Evolutionary conservation across 257 asterid genomes (phyloP).

Genomic region (Gardenia jasminoides): DNA sequence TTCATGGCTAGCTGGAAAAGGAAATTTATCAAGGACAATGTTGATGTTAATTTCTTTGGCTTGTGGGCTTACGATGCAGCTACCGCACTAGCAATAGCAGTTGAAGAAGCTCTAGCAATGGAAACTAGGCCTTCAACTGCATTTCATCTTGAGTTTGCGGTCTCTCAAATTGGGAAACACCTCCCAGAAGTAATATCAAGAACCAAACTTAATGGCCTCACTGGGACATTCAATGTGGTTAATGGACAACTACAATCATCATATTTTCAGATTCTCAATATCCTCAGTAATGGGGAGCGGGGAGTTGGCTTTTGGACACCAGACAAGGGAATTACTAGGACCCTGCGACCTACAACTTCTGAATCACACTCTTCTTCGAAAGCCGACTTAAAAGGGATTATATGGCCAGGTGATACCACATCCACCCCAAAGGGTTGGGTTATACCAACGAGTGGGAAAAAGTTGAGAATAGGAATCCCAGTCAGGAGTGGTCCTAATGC

Average conservation of each 20-base stretch:
- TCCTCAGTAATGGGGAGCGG: conserved; percentile 19
- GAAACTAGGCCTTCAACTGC: not conserved
- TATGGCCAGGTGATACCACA: conserved; percentile 50
- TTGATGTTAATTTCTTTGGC: conserved; percentile 22
- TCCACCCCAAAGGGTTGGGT: conserved; percentile 49
- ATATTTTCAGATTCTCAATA: conserved; percentile 35
- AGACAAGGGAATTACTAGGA: conserved; percentile 12
- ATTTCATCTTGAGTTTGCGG: not conserved
- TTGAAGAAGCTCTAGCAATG: not conserved
- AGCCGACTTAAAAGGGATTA: conserved; percentile 19
- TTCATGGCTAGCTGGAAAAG: conserved; percentile 11
- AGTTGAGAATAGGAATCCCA: conserved; percentile 48
- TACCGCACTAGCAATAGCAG: conserved; percentile 14
- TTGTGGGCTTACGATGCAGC: conserved; percentile 36
- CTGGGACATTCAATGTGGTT: conserved; percentile 19
- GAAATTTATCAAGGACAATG: conserved; percentile 12
- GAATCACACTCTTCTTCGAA: conserved; percentile 10
- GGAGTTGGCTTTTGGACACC: conserved; percentile 39
- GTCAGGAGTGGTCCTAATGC: conserved; percentile 27
- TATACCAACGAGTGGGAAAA: conserved; percentile 36
- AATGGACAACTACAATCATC: conserved; percentile 29
- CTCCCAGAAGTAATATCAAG: not conserved
- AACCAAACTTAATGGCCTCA: not conserved
- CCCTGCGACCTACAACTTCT: not conserved
- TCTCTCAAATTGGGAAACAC: not conserved